Evolutionary conservation across 768 basidiomycete genomes (phyloP), one percentile per base, ranked within the genome.

Genomic region (Suillus subalutaceus): DNA sequence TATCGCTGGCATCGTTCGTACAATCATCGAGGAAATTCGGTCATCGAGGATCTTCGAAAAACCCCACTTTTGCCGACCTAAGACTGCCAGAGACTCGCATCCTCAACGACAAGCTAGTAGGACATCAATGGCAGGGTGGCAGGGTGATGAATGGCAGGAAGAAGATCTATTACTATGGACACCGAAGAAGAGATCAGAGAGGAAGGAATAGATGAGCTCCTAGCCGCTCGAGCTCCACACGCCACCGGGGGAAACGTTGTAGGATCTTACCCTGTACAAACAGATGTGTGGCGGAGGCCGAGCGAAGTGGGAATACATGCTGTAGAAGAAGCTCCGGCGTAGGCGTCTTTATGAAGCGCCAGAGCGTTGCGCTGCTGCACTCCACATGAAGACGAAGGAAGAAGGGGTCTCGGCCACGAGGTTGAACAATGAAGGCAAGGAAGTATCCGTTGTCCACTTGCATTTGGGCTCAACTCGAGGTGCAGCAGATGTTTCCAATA

Each of bases 271-370:
- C 30, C 40, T 41, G 26, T 7, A 43, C 41, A 60, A 43, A n/a
- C 26, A n/a, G 18, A 20, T 26, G 58, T 26, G 38, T 2, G 23
- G 38, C 58, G 3, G 38, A 26, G 58, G 58, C 15, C 23, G 16
- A 41, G 38, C 12, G 59, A 43, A 32, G 12, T 2, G 30, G 59
- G 26, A 7, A 43, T 44, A n/a, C 30, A 60, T 12, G 18, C 20
- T 30, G 30, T 26, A 32, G 59, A 60, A 60, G 59, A 60, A 60
- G 20, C 26, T 2, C 41, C 59, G 12, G 12, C 59, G 18, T 20
- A 43, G 59, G 26, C 59, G 26, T 60, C 59, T 60, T 41, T 60
- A 60, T 60, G 59, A 60, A 20, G 20, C 59, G 12, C 3, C 59
- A 13, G 41, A 7, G 59, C 59, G 41, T 60, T 41, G 30, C 30